Percentiles rank a stretch among this genome's conserved stretches.
These are phyloP conservation scores for Chrysoporthe austroafricana DNA, from an alignment of 2,329 filamentous ascomycete genomes.

Conservation along the genomic window DNA sequence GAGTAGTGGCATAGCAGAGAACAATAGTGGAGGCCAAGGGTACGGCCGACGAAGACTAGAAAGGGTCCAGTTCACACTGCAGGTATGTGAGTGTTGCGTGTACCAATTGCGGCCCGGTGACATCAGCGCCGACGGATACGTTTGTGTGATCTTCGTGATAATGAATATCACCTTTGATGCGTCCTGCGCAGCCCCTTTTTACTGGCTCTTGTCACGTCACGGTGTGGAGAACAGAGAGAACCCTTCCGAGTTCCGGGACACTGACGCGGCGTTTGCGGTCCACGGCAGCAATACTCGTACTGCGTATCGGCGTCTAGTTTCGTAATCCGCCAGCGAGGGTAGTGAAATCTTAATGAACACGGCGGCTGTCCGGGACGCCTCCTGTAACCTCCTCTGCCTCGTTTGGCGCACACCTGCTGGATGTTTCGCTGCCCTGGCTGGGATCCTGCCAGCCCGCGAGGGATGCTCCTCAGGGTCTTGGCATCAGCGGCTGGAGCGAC, in stretches of 20 bases:
- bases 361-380: constrained; percentile 8
- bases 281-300: background rate
- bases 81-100: background rate
- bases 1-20: background rate
- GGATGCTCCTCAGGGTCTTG: constrained; percentile 1
- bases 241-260: constrained; percentile 15
- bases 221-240: background rate
- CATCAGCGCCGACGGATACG: constrained; percentile 1
- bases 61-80: background rate
- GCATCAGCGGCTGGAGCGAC: constrained; percentile 10
- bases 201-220: background rate
- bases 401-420: constrained; percentile 1
- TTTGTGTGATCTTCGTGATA: background rate
- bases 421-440: background rate
- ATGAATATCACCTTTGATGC: constrained; percentile 19
- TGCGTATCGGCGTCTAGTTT: constrained; percentile 1
- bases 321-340: background rate
- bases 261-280: constrained; percentile 25
- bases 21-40: too few species aligned
- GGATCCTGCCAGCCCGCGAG: background rate
- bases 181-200: background rate
- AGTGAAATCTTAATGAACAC: background rate
- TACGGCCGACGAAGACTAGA: background rate
- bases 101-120: background rate
- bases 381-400: background rate